Conservation (phyloP, 228 moss, liverwort and hornwort genomes). For the Sphagnum magellanicum region DNA sequence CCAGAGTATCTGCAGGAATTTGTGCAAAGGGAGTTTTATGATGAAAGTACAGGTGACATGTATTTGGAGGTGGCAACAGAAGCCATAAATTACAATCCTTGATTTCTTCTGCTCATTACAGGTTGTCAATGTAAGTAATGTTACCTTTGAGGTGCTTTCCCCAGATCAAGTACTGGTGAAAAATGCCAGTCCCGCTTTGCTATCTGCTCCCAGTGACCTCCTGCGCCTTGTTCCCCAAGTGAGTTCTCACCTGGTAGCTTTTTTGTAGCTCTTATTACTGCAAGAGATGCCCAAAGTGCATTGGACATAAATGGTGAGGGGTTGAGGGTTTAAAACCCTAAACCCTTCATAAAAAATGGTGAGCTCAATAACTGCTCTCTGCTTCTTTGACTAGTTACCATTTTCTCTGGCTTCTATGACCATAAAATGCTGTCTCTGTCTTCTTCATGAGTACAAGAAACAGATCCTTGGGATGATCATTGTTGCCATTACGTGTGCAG, state of each 20-base stretch:
- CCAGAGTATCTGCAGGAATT: not conserved
- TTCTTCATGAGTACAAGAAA: too few species aligned
- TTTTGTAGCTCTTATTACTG: not conserved
- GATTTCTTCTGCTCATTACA: conserved; percentile 17
- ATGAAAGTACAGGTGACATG: too few species aligned
- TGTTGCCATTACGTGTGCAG: conserved; percentile 16
- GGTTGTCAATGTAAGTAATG: conserved; percentile 63
- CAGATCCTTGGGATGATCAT: too few species aligned
- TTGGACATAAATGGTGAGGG: too few species aligned
- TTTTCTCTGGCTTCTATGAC: too few species aligned
- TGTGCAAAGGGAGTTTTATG: not conserved
- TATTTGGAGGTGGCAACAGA: not conserved
- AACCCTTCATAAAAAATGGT: too few species aligned
- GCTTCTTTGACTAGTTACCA: too few species aligned
- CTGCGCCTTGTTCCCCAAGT: conserved; percentile 63
- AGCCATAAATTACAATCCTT: not conserved
- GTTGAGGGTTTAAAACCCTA: too few species aligned
- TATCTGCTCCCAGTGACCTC: conserved; percentile 32
- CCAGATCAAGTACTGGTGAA: conserved; percentile 39
- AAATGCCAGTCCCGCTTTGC: conserved; percentile 52
- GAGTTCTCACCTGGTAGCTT: conserved; percentile 6
- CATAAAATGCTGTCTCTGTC: too few species aligned
- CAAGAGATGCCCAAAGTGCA: too few species aligned
- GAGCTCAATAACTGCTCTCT: too few species aligned
- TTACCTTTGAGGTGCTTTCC: conserved; percentile 43